Base-by-base conservation (phyloP, 805 yeast species). In the Wickerhamiella alocasiicola region DNA sequence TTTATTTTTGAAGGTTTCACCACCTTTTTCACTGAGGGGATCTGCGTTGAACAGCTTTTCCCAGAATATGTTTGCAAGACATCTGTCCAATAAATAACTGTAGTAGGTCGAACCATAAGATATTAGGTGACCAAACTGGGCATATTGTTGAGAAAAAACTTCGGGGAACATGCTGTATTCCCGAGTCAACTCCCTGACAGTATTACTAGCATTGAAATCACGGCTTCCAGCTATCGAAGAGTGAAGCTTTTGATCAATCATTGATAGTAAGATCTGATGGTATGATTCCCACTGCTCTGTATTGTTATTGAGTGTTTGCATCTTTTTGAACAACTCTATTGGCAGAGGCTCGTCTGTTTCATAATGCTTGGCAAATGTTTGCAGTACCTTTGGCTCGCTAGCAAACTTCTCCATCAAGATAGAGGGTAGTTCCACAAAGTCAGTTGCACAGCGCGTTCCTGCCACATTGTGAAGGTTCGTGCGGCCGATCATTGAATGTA, bases 391-490 rank as follows among this genome's bases (percentile, higher is more conserved):
- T 7, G 78, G 75, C 55, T 82, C 88, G 34, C 76, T 73, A 17
- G 94, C 87, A 61, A 91, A 91, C 50, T 76, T 78, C 57, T 91
- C 98, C 94, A 87, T 88, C 42, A 91, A 59, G n/a, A 91, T 88
- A 11, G 95, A 84, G 1, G 98, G 98, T 32, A 91, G 63, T 59
- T 91, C 98, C 13, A 91, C 98, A 62, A 91, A 91, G 58, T 91
- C 98, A 0, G 97, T 83, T 4, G 83, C 81, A 57, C 97, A 88
- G 44, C 98, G 69, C 0, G 98, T 91, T 3, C 98, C 98, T 25
- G 93, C 78, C 6, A 88, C 79, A 56, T 85, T 91, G 56, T 91
- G 98, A 39, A 88, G 62, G 31, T 78, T 68, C 0, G 98, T 91
- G 46, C 88, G 70, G 0, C 97, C 98, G 16, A 91, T 63, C 95